A percentile compares a stretch with the other conserved stretches of the same genome.
phyloP scores from a whole-genome alignment of 495 filamentous ascomycete species.

The Daldinia caldariorum region DNA sequence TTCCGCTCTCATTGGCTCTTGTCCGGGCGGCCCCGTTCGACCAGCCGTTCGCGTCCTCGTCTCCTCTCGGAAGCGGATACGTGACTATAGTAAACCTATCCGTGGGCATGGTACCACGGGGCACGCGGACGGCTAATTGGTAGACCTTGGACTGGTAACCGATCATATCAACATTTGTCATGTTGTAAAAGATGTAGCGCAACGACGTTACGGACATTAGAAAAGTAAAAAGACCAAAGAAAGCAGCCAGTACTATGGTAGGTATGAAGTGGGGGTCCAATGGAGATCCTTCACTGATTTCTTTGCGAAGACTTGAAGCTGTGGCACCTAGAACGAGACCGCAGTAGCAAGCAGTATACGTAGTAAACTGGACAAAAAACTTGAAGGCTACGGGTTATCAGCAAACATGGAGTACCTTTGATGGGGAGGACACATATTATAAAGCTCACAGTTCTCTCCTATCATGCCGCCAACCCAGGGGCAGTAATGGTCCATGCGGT shows the following conservation, averaged over 20 bases:
- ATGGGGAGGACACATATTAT: neutral
- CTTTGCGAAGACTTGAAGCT: slow-evolving; percentile 47
- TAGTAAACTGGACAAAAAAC: slow-evolving; percentile 87
- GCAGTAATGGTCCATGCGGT: slow-evolving; percentile 94
- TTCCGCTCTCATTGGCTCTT: neutral
- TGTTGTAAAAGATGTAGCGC: slow-evolving; percentile 73
- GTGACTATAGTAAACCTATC: slow-evolving; percentile 52
- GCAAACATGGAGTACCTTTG: slow-evolving; percentile 12
- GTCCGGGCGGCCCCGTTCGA: slow-evolving; percentile 14
- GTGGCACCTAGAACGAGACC: slow-evolving; percentile 64
- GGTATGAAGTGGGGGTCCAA: slow-evolving; percentile 53
- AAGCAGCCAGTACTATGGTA: slow-evolving; percentile 55
- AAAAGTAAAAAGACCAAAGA: slow-evolving; percentile 79
- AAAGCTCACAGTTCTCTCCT: slow-evolving; percentile 69
- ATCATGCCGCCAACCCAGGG: slow-evolving; percentile 95
- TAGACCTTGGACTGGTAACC: slow-evolving; percentile 69
- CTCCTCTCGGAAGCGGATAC: slow-evolving; percentile 51
- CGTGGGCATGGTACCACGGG: slow-evolving; percentile 56
- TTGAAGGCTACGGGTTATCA: slow-evolving; percentile 68
- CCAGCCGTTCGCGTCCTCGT: slow-evolving; percentile 26
- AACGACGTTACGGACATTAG: slow-evolving; percentile 77
- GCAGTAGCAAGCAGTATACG: slow-evolving; percentile 75
- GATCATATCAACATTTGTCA: slow-evolving; percentile 85
- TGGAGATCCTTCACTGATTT: slow-evolving; percentile 35
- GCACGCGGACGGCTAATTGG: slow-evolving; percentile 80